Evolutionary conservation across 2,329 filamentous ascomycete genomes (phyloP).

Genomic region (Aspergillus viridinutans): DNA sequence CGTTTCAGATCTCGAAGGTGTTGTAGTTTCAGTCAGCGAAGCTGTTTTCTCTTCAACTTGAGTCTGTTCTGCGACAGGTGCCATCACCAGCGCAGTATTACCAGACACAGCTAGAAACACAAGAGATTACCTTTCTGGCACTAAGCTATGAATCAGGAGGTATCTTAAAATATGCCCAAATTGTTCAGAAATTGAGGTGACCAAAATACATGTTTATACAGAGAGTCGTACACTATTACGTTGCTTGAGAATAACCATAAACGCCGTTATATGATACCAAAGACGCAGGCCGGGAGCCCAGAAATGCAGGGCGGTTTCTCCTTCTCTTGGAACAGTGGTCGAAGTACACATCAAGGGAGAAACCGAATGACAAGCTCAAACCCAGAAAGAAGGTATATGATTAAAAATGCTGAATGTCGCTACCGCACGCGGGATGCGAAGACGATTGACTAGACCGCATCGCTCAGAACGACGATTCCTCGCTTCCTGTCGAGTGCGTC

Average conservation of each 20-base stretch:
- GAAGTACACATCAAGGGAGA: neutral
- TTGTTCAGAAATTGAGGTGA: neutral
- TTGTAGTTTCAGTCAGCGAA: neutral
- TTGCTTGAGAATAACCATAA: neutral
- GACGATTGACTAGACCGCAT: neutral
- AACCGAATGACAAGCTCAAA: neutral
- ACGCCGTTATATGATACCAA: neutral
- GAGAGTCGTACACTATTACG: neutral
- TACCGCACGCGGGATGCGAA: neutral
- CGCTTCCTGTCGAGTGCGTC: slow-evolving; percentile 49
- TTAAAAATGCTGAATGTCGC: neutral
- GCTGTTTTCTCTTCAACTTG: neutral
- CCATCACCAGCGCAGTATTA: neutral
- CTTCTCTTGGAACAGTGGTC: neutral
- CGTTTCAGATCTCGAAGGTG: neutral
- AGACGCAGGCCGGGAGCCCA: neutral
- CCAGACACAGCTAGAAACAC: neutral
- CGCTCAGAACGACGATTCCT: slow-evolving; percentile 31
- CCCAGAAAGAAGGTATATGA: neutral
- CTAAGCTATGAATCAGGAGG: neutral
- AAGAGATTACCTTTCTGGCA: neutral
- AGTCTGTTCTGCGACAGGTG: neutral
- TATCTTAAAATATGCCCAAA: neutral
- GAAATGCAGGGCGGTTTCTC: neutral
- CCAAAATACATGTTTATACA: neutral